phyloP scores from a whole-genome alignment of 2,329 filamentous ascomycete species.

The Cercospora sojina region DNA sequence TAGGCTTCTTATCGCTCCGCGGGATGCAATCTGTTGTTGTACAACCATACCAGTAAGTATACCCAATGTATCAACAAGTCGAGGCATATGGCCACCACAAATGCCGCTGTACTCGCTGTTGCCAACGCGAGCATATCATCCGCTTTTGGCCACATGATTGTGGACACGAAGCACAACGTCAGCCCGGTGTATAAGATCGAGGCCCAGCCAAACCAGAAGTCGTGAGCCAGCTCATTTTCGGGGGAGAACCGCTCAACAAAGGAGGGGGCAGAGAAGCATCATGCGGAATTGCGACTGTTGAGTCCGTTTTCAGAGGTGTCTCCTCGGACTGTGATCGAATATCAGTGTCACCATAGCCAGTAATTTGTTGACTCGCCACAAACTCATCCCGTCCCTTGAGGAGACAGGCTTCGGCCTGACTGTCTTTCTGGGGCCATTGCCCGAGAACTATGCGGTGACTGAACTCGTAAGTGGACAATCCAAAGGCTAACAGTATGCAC shows the following conservation, averaged over 20 bases:
- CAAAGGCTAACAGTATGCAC: not conserved
- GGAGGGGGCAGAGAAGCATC: not conserved
- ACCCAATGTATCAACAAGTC: not conserved
- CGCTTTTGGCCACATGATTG: not conserved
- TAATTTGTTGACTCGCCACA: not conserved
- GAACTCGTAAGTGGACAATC: not conserved
- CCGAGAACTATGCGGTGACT: not conserved
- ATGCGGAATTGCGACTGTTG: not conserved
- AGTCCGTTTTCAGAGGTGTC: not conserved
- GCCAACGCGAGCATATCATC: not conserved
- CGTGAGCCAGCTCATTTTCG: not conserved
- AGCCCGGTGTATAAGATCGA: not conserved
- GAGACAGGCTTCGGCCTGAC: not conserved
- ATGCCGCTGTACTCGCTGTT: not conserved
- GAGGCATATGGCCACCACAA: not conserved
- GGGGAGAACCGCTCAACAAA: not conserved
- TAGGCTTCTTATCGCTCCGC: no score
- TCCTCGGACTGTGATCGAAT: not conserved
- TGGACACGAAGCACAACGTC: not conserved
- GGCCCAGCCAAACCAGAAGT: not conserved
- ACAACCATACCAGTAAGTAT: not conserved
- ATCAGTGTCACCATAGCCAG: not conserved
- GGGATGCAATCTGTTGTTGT: not conserved
- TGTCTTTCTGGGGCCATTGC: not conserved
- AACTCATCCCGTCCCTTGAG: not conserved